A percentile compares a stretch with the other conserved stretches of the same genome.
phyloP scores from a whole-genome alignment of 257 asterid species.

The Capsicum pubescens region DNA sequence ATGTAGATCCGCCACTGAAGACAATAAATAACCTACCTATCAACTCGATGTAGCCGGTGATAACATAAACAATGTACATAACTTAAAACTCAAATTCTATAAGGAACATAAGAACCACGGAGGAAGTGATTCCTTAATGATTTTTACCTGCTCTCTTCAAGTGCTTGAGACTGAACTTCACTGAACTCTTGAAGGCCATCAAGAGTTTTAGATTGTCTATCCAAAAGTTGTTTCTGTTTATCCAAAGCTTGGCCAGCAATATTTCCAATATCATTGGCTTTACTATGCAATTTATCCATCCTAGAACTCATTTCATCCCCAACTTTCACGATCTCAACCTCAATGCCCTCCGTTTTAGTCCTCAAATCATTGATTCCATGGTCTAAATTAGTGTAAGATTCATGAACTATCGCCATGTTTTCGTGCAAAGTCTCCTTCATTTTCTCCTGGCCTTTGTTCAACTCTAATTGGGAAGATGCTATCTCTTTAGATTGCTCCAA shows the following conservation, averaged over 20 bases:
- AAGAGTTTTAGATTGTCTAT: conserved; percentile 69
- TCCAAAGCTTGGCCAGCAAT: conserved; percentile 69
- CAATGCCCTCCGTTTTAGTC: conserved; percentile 66
- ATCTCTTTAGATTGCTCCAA: conserved; percentile 68
- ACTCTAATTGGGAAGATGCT: conserved; percentile 66
- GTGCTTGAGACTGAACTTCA: conserved; percentile 60
- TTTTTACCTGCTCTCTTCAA: conserved; percentile 81
- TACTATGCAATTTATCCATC: conserved; percentile 62
- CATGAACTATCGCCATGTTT: conserved; percentile 62
- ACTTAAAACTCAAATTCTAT: too few relatives aligned
- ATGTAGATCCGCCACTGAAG: neutral
- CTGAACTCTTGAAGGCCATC: conserved; percentile 45
- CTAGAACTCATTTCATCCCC: conserved; percentile 66
- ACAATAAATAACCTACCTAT: neutral
- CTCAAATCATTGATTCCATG: conserved; percentile 55
- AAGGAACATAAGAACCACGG: neutral
- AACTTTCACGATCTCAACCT: conserved; percentile 69
- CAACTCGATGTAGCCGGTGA: neutral
- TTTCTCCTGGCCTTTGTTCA: conserved; percentile 57
- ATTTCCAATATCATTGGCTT: conserved; percentile 68
- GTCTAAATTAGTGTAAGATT: conserved; percentile 58
- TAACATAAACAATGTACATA: neutral
- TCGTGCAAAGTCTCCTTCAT: conserved; percentile 71
- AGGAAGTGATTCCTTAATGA: neutral
- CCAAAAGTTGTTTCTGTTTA: conserved; percentile 74